Evolutionary conservation across 352 stramenopile species (phyloP).

Genomic region (Blastocystis sp.): DNA sequence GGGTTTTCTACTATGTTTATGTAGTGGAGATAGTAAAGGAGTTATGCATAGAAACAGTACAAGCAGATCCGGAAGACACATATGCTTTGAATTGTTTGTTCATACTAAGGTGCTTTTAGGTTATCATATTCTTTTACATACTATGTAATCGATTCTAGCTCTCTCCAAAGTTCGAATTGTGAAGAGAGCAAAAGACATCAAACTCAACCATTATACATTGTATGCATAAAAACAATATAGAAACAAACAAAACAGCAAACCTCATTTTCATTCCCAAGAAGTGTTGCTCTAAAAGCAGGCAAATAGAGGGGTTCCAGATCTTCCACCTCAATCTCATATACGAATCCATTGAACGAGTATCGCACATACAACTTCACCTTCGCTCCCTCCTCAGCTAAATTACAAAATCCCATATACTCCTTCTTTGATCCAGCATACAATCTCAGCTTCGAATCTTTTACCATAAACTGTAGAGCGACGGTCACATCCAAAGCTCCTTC

Average conservation of each 20-base stretch:
- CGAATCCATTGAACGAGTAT: neutral
- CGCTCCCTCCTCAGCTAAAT: neutral
- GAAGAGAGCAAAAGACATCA: neutral
- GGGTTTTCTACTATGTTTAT: slow-evolving; percentile 55
- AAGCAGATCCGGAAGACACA: slow-evolving; percentile 31
- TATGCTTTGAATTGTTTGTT: slow-evolving; percentile 14
- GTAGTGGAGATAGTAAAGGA: neutral
- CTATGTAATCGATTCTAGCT: neutral
- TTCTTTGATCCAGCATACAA: slow-evolving; percentile 15
- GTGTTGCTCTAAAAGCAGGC: neutral
- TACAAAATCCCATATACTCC: slow-evolving; percentile 41
- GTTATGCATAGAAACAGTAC: slow-evolving; percentile 22
- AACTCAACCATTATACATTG: too few species aligned
- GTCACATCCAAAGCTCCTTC: slow-evolving; percentile 22
- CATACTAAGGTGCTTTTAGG: neutral
- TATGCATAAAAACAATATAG: too few species aligned
- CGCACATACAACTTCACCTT: neutral
- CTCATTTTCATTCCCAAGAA: neutral
- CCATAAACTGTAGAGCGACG: slow-evolving; percentile 35
- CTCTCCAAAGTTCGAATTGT: neutral
- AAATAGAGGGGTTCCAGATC: slow-evolving; percentile 25
- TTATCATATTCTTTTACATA: neutral
- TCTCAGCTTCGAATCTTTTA: slow-evolving; percentile 5
- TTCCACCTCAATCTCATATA: slow-evolving; percentile 17
- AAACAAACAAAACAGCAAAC: too few species aligned